Percentiles rank a stretch among this genome's conserved stretches.
Evolutionary conservation across 371 early-diverging fungal species (phyloP).

Genomic region (Lichtheimia hyalospora): DNA sequence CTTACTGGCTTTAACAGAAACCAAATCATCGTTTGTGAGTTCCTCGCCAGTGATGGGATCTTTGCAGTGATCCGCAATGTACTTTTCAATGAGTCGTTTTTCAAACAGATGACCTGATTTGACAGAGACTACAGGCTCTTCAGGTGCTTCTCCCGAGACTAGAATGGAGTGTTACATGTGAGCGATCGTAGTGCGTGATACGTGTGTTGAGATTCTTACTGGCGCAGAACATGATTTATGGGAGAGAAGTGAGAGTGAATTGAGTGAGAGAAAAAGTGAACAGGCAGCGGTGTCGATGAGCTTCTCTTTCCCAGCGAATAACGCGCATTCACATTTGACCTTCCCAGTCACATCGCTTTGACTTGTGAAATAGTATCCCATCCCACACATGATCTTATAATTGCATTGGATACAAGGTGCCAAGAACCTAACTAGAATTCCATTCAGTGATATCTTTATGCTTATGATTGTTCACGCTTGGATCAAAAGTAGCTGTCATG

Average conservation of each 20-base stretch:
- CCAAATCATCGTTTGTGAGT: constrained; percentile 76
- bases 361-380: too few relatives aligned
- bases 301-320: too few relatives aligned
- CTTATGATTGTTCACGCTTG: too few relatives aligned
- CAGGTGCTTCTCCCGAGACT: constrained; percentile 93
- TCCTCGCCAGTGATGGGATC: constrained; percentile 84
- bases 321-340: too few relatives aligned
- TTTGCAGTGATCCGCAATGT: constrained; percentile 79
- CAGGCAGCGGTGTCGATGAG: too few relatives aligned
- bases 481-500: too few relatives aligned
- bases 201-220: constrained; percentile 33
- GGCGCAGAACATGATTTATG: constrained; percentile 48
- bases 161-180: not conserved
- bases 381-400: too few relatives aligned
- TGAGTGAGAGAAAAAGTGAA: too few relatives aligned
- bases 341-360: too few relatives aligned
- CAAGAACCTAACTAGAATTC: too few relatives aligned
- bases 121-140: constrained; percentile 84
- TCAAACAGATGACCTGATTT: constrained; percentile 88
- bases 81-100: constrained; percentile 82
- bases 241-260: not conserved
- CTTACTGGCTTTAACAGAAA: constrained; percentile 71
- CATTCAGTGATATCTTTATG: too few relatives aligned
- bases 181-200: constrained; percentile 1
- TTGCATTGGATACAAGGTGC: too few relatives aligned